Evolutionary conservation across 169 alveolate species (phyloP), one percentile per base, ranked within the genome.

Genomic region (Cryptosporidium viatorum): DNA sequence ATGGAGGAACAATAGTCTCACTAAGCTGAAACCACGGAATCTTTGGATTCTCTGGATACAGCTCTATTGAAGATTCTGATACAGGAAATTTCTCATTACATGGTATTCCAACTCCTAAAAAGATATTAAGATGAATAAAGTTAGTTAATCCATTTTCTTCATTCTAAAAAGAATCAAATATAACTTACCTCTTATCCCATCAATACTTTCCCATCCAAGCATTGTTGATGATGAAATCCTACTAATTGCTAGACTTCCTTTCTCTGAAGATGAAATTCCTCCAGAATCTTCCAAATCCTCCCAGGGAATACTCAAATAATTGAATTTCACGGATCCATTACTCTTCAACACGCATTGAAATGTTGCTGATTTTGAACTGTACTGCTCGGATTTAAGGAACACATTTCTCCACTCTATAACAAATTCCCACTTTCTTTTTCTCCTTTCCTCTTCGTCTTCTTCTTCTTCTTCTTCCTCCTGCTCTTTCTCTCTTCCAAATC

Each of bases 131-230:
- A 73, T 52, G 43, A 31, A 48, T 18, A 23, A 12, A 55, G 43
- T 71, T 45, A 39, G 18, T 33, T 8, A 51, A 33, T 12, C 23
- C 37, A 21, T 6, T 55, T 55, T 5, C n/a, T 21, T 5, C 1
- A 33, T 12, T 48, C 18, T 29, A 23, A 71, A 8, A 4, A 41
- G 33, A 45, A 23, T 3, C 18, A 6, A 26, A 55, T 21, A 18
- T 18, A 62, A 80, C 89, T 80, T 80, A 80, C 89, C 89, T 80
- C 89, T 59, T 8, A 65, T 43, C 18, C 75, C 89, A 48, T 62
- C 89, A 62, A 65, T 59, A 62, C 89, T 59, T 80, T 80, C 89
- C 89, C 89, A 80, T 12, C 89, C 89, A 39, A 80, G 68, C 89
- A 80, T 59, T 10, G 89, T 43, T 9, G 73, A 43, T 2, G 89